Base-by-base conservation (phyloP, 2,329 filamentous ascomycete genomes). In the Sporothrix variecibatus region DNA sequence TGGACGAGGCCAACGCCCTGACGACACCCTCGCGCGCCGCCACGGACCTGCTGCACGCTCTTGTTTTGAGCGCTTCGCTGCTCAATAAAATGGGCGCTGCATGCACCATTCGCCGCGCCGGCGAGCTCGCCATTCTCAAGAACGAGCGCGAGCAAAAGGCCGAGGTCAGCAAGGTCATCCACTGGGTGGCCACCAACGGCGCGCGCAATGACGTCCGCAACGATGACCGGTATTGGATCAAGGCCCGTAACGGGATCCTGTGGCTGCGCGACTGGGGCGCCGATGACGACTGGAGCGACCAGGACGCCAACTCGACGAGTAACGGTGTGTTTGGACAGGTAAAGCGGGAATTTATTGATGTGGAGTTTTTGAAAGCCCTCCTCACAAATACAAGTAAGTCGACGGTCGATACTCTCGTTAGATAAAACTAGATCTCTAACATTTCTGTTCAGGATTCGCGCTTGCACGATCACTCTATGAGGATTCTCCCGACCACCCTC, bases 221-320 rank as follows among this genome's bases (percentile, higher is more conserved):
- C 49, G 90, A 93, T 72, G 90, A 93, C 75, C 85, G 85, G 46
- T 89, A 88, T 75, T 93, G 91, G 91, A 83, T 86, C 34, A 85
- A 83, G 72, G 86, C 88, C 15, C 87, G 92, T 74, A 87, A 87
- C 58, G 90, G 91, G 78, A 81, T 95, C 9, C 80, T 94, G 3
- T 95, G 93, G 93, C 84, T 95, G 40, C 89, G 90, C 79, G 87
- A 88, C 78, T 95, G 93, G 93, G 91, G 91, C 46, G 85, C 86
- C 31, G 85, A 87, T 75, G 82, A 87, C 72, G 79, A 82, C 74
- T 77, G 81, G 31, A 75, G 69, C 40, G 76, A 77, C 2, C 2
- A 70, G 12, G 49, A 58, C 2, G 46, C 56, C 1, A n/a, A 68
- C 2, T 5, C 20, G 20, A 51, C 71, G 1, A 84, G 82, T 34